These are phyloP conservation scores for Pseudocercospora ulei DNA, from an alignment of 2,329 filamentous ascomycete species.

Conservation along the genomic window DNA sequence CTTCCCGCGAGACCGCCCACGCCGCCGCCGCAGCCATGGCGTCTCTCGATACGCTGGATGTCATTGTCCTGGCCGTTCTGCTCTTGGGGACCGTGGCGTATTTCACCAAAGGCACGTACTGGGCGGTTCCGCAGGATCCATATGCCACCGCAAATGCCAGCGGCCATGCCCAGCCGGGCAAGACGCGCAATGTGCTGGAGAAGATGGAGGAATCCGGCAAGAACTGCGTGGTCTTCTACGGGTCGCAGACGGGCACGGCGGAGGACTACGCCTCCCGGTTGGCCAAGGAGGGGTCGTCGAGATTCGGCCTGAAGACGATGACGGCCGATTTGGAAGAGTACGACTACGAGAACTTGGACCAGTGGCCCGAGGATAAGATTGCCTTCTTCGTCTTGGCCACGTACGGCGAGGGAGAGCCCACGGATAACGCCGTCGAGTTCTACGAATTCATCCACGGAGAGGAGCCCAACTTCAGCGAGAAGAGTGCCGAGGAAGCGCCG, in stretches of 20 bases:
- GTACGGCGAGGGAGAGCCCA: constrained; percentile 96
- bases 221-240: constrained; percentile 97
- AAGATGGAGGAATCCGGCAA: constrained; percentile 93
- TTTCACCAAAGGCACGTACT: constrained; percentile 94
- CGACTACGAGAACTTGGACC: constrained; percentile 88
- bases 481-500: constrained; percentile 55
- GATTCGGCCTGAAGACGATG: constrained; percentile 96
- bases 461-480: constrained; percentile 68
- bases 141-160: constrained; percentile 67
- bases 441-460: constrained; percentile 89
- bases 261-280: constrained; percentile 95
- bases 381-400: constrained; percentile 93
- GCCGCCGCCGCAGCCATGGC: constrained; percentile 55
- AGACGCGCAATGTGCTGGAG: constrained; percentile 85
- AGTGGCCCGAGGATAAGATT: constrained; percentile 78
- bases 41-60: constrained; percentile 89
- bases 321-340: constrained; percentile 96
- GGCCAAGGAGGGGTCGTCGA: constrained; percentile 92
- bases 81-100: constrained; percentile 83
- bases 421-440: constrained; percentile 97
- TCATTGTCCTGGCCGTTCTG: constrained; percentile 77
- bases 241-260: constrained; percentile 94
- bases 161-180: constrained; percentile 61
- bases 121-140: constrained; percentile 79
- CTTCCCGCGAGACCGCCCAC: neutral